Evolutionary conservation across 352 stramenopile species (phyloP), one percentile per base, ranked within the genome.

Genomic region (Phytopythium vexans): DNA sequence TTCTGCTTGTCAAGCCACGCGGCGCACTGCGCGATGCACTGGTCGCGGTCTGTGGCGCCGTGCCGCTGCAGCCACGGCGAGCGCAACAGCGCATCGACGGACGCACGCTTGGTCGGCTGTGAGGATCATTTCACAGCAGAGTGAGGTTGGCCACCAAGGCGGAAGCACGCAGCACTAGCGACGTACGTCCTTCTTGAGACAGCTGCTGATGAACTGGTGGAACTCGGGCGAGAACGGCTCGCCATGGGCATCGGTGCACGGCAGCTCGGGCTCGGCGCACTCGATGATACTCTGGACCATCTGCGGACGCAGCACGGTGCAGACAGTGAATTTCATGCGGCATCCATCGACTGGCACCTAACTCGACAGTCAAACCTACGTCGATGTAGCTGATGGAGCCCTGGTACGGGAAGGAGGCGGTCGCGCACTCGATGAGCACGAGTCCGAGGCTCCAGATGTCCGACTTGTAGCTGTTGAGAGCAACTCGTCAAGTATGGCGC

Each of bases 391-490:
- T 88, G 7, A 56, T 49, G 10, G 76, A 72, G 40, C 64, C 70
- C 5, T 61, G 51, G 54, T 82, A 92, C 10, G 82, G 79, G 43
- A 86, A 90, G 14, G 40, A 43, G 47, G 64, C 70, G 3, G 77
- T 88, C 33, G 82, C 79, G 37, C 74, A 80, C 49, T 89, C 82
- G 27, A 92, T 81, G 33, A 92, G 60, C 32, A 89, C 78, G 32
- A 92, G 77, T 0, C 82, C 79, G 15, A 92, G 60, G 43, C 78
- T 88, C 82, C 82, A 92, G 21, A 92, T 75, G 43, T 92, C 82
- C 8, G 75, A 88, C 69, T 86, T 85, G 67, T 86, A 91, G 66
- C 79, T 89, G 36, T 33, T 8, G 10, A 37, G 1, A 27, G 21
- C 21, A 27, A 27, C 21, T 27, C 21, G 21, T 27, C 21, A 27